These are phyloP conservation scores for Cerrena zonata DNA, from an alignment of 1,284 basidiomycete species.

Conservation along the genomic window DNA sequence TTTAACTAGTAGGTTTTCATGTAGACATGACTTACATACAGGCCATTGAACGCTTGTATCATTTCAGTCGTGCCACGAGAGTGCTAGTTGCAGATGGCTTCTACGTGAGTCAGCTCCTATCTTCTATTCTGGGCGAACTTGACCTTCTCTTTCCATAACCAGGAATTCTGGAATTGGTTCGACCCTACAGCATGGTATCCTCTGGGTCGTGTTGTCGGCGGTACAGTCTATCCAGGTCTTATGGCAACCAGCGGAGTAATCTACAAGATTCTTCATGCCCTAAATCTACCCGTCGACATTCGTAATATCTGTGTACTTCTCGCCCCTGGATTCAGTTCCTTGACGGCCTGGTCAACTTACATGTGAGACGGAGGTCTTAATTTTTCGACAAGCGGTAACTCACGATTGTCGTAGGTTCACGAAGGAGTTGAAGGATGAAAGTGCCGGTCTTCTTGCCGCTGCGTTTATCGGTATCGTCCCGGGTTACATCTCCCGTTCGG, in stretches of 20 bases:
- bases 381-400: too few species aligned
- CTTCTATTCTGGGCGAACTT: background rate
- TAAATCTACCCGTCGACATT: constrained; percentile 96
- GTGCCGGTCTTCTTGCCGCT: constrained; percentile 93
- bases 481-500: constrained; percentile 96
- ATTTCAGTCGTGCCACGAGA: constrained; percentile 76
- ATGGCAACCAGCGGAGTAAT: constrained; percentile 98
- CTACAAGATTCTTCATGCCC: constrained; percentile 81
- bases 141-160: constrained; percentile 11
- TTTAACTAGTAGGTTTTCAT: constrained; percentile 94
- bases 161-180: constrained; percentile 99
- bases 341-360: constrained; percentile 97
- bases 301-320: constrained; percentile 95
- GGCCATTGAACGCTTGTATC: constrained; percentile 3
- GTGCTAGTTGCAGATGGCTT: constrained; percentile 89
- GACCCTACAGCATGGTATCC: constrained; percentile 99
- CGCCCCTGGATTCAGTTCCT: constrained; percentile 92
- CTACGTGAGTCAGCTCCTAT: constrained; percentile 57
- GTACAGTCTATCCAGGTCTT: constrained; percentile 95
- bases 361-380: constrained; percentile 43
- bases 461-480: constrained; percentile 98
- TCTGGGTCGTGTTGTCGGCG: constrained; percentile 94
- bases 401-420: constrained; percentile 72
- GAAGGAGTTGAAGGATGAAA: constrained; percentile 88
- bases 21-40: background rate